These are phyloP conservation scores for Ananas comosus DNA, from an alignment of 176 grass and related monocot genomes.

Conservation along the genomic window DNA sequence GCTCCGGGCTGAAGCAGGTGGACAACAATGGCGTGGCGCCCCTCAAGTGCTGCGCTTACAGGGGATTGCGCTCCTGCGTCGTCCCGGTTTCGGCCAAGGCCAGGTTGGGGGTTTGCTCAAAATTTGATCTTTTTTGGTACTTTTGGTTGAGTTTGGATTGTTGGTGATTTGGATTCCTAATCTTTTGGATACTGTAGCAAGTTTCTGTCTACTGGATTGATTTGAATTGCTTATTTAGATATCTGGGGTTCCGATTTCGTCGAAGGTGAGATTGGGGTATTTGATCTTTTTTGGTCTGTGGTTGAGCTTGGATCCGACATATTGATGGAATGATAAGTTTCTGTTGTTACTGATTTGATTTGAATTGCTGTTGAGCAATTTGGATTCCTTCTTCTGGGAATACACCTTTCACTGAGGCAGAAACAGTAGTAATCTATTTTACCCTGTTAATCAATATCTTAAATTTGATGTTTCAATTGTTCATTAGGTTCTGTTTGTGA, in stretches of 20 bases:
- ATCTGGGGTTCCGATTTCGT: neutral
- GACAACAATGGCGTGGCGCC: neutral
- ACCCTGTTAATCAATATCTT: neutral
- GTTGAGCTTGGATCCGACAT: too few relatives aligned
- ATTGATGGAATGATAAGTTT: neutral
- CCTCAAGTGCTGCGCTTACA: constrained; percentile 1
- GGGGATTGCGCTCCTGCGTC: constrained; percentile 14
- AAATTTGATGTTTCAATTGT: constrained; percentile 4
- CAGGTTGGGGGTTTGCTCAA: constrained; percentile 34
- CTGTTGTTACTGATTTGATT: constrained; percentile 1
- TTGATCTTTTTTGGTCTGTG: too few relatives aligned
- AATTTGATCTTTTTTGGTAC: neutral
- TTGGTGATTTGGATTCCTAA: neutral
- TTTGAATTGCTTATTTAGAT: neutral
- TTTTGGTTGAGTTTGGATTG: neutral
- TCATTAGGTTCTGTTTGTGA: neutral
- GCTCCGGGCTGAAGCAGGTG: constrained; percentile 30
- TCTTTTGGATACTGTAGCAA: too few relatives aligned
- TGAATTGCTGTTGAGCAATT: constrained; percentile 1
- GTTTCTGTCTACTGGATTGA: neutral
- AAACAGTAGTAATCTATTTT: neutral
- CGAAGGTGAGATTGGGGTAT: too few relatives aligned
- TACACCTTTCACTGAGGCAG: too few relatives aligned
- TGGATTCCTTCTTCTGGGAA: too few relatives aligned
- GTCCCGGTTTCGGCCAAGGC: constrained; percentile 24